These are phyloP conservation scores for Cicer bijugum DNA, from an alignment of 306 rosid genomes.

Conservation along the genomic window DNA sequence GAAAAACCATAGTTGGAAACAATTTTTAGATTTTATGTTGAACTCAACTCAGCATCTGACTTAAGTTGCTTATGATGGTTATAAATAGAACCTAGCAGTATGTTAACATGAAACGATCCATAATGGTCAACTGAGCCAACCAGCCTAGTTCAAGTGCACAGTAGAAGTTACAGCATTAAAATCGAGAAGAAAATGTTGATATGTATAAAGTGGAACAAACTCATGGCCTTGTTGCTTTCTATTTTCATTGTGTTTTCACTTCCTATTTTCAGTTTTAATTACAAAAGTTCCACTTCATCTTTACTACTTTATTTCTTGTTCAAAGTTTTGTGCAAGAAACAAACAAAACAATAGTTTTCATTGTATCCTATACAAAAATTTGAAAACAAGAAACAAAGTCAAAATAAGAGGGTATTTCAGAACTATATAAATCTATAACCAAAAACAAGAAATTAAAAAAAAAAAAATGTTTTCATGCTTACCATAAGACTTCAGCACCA, in stretches of 20 bases:
- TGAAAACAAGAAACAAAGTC: background rate
- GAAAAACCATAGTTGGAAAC: slow-evolving; percentile 1
- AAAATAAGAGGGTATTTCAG: background rate
- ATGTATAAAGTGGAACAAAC: slow-evolving; percentile 21
- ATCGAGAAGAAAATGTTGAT: slow-evolving; percentile 21
- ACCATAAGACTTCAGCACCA: slow-evolving; percentile 79
- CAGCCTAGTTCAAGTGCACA: slow-evolving; percentile 15
- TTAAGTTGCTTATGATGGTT: background rate
- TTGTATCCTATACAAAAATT: background rate
- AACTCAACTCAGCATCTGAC: slow-evolving; percentile 26
- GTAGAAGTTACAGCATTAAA: background rate
- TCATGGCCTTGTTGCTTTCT: background rate
- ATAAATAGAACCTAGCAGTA: slow-evolving; percentile 11
- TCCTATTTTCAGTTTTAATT: background rate
- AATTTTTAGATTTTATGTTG: background rate
- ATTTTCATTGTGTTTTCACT: background rate
- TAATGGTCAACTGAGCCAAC: background rate
- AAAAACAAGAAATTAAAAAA: background rate
- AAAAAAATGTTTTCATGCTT: slow-evolving; percentile 40
- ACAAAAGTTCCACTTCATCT: background rate
- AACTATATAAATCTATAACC: background rate
- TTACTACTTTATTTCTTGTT: background rate
- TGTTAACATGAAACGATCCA: slow-evolving; percentile 4
- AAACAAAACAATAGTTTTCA: background rate
- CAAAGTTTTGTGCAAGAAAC: background rate